Base-by-base conservation (phyloP, 164 flowering plant genomes). In the Macadamia tetraphylla region DNA sequence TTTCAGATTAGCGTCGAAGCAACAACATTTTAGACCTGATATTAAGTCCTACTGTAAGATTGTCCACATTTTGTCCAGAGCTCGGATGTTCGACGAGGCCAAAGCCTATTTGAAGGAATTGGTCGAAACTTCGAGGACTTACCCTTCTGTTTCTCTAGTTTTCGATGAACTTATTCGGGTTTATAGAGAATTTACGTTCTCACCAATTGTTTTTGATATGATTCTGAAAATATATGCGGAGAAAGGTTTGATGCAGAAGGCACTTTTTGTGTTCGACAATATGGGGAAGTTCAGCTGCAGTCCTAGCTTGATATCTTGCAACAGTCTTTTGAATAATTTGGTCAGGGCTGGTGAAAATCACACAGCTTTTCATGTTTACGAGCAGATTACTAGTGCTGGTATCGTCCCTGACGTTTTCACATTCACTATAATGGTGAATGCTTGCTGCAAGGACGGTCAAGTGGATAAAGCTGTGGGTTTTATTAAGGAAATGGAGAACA, bases 221-320 rank as follows among this genome's bases (percentile, higher is more conserved):
- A 68, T 90, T 53, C 73, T 94, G 81, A 90, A 88, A 74, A 74
- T 80, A 1, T 88, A 76, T 78, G 89, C 82, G 15, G 86, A 83
- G 70, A 87, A 75, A 59, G 85, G 96, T n/a, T 67, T 83, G 87
- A 44, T 62, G 3, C 82, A 78, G 71, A 67, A 81, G 71, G 98
- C 98, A 6, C 72, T 94, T 18, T 74, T 81, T 71, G 92, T 90
- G 88, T 94, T 94, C 77, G 97, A 94, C 72, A 81, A 87, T 69
- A 92, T 92, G 91, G 81, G 83, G 3, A 83, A 80, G 77, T 74
- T 58, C 17, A 92, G 97, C 9, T 71, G 84, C 15, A 67, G 52
- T n/a, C 94, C 97, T 0, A 94, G 94, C 73, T 77, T 87, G 84
- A 72, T 81, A 62, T 90, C 95, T 61, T 94, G 97, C 76, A 94